A percentile compares a stretch with the other conserved stretches of the same genome.
Evolutionary conservation across 208 protist genomes (phyloP).

Genomic region (Trypanosoma platydactyli): DNA sequence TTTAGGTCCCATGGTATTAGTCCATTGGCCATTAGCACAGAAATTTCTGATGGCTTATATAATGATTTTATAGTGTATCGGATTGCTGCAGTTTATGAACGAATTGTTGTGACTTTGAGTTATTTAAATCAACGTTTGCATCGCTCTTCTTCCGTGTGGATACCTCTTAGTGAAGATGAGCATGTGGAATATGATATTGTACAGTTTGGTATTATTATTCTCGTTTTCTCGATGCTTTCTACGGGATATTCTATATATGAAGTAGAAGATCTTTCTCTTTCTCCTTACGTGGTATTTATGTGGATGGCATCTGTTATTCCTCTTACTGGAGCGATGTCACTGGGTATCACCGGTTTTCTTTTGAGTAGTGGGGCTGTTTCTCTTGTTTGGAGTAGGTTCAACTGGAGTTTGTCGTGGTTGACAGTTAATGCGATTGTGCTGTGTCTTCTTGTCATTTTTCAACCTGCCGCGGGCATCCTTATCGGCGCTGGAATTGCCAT

Average conservation of each 20-base stretch:
- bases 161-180: constrained; percentile 33
- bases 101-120: constrained; percentile 52
- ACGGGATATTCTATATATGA: constrained; percentile 63
- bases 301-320: constrained; percentile 27
- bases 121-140: constrained; percentile 69
- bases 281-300: constrained; percentile 36
- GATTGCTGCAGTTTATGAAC: constrained; percentile 19
- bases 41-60: constrained; percentile 8
- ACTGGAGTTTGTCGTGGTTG: constrained; percentile 39
- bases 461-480: constrained; percentile 49
- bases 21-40: constrained; percentile 50
- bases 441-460: constrained; percentile 54
- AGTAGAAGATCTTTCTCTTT: constrained; percentile 37
- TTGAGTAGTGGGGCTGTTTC: constrained; percentile 22
- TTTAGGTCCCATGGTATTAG: constrained; percentile 33
- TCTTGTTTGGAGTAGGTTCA: constrained; percentile 15
- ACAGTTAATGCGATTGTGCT: constrained; percentile 56
- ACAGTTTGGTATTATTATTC: constrained; percentile 57
- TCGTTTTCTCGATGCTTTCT: constrained; percentile 54
- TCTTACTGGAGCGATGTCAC: constrained; percentile 1
- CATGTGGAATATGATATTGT: constrained; percentile 68
- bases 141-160: constrained; percentile 70
- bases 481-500: constrained; percentile 47
- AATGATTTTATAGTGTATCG: neutral
- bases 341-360: constrained; percentile 27